These are phyloP conservation scores for Plasmodium relictum DNA, from an alignment of 169 alveolate genomes.

Conservation along the genomic window DNA sequence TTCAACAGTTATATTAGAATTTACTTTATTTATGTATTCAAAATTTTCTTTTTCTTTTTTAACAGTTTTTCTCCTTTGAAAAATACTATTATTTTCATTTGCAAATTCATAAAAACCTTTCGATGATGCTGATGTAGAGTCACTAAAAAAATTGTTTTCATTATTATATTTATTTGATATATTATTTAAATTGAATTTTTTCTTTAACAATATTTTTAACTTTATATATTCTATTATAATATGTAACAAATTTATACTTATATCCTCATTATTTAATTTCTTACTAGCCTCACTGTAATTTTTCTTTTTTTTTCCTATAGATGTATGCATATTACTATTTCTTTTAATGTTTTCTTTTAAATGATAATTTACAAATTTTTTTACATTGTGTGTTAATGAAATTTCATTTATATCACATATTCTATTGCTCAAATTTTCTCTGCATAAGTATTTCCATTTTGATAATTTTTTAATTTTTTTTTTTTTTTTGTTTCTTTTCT, in stretches of 20 bases:
- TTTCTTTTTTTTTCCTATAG: conserved; percentile 6
- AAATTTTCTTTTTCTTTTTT: conserved; percentile 2
- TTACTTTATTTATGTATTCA: conserved; percentile 14
- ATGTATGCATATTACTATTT: neutral
- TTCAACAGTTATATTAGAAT: conserved; percentile 28
- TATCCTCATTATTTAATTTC: neutral
- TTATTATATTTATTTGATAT: neutral
- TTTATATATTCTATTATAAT: neutral
- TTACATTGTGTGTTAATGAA: neutral
- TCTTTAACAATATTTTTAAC: neutral
- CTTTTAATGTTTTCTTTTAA: conserved; percentile 21
- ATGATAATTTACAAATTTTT: conserved; percentile 16
- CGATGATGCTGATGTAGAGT: conserved; percentile 51
- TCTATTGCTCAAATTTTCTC: neutral
- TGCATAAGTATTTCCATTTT: conserved; percentile 15
- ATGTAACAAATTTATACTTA: neutral
- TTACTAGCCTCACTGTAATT: conserved; percentile 13
- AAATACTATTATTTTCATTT: conserved; percentile 3
- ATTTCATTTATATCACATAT: conserved; percentile 4
- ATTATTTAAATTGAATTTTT: neutral
- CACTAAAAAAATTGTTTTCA: conserved; percentile 18
- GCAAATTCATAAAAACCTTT: conserved; percentile 5
- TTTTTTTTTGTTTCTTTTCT: conserved; percentile 3
- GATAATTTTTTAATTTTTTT: neutral
- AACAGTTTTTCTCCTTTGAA: neutral